Conservation (phyloP, 352 stramenopile genomes). For the Phytophthora lateralis region DNA sequence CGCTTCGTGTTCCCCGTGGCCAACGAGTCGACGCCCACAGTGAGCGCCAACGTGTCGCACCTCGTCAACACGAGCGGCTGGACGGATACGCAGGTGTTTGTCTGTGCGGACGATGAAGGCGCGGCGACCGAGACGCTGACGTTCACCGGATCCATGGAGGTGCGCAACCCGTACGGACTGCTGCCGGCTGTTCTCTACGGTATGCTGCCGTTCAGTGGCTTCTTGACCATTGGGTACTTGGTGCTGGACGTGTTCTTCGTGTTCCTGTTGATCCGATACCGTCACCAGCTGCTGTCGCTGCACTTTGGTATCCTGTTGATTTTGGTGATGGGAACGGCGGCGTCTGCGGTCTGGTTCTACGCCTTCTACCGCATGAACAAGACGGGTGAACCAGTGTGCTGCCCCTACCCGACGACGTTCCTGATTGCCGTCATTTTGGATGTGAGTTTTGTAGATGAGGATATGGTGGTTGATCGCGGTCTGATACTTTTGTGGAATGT, state of each 20-base stretch:
- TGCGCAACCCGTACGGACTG: slow-evolving; percentile 83
- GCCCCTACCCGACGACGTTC: slow-evolving; percentile 87
- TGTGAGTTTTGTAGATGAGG: slow-evolving; percentile 43
- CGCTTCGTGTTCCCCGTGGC: slow-evolving; percentile 68
- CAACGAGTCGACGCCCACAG: slow-evolving; percentile 44
- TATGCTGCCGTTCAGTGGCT: slow-evolving; percentile 83
- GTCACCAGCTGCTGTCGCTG: slow-evolving; percentile 72
- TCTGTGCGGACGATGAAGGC: slow-evolving; percentile 66
- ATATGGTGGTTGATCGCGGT: background rate
- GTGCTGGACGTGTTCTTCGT: slow-evolving; percentile 82
- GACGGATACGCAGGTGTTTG: slow-evolving; percentile 83
- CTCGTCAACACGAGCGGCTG: slow-evolving; percentile 68
- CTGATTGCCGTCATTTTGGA: slow-evolving; percentile 84
- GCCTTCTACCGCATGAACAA: slow-evolving; percentile 90
- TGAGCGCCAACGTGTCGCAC: slow-evolving; percentile 61
- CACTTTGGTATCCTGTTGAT: slow-evolving; percentile 87
- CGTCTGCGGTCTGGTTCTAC: slow-evolving; percentile 76
- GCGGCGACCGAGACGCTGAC: slow-evolving; percentile 51
- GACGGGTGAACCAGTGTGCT: slow-evolving; percentile 89
- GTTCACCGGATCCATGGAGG: slow-evolving; percentile 74
- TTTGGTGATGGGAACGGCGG: slow-evolving; percentile 72
- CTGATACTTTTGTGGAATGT: slow-evolving; percentile 14
- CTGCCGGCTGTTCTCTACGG: slow-evolving; percentile 84
- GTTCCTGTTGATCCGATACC: slow-evolving; percentile 70
- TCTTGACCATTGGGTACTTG: slow-evolving; percentile 77